Percentiles rank a stretch among this genome's conserved stretches.
Evolutionary conservation across 1,284 basidiomycete species (phyloP).

Genomic region (Austroboletus olivaceoglutinosus): DNA sequence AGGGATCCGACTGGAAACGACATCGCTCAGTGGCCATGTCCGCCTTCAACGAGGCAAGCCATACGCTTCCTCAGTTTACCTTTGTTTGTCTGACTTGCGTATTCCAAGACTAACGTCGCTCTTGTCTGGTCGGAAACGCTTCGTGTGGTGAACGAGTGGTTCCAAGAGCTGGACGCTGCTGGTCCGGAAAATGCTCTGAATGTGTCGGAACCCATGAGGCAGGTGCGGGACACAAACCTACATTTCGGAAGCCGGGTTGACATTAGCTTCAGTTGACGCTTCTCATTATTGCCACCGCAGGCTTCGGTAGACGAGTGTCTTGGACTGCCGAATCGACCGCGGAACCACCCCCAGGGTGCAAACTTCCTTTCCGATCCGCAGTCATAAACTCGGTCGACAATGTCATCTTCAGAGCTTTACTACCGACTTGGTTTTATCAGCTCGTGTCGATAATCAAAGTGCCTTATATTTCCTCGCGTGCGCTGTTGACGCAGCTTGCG

Average conservation of each 20-base stretch:
- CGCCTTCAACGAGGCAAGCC: conserved; percentile 29
- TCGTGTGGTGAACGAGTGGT: conserved; percentile 45
- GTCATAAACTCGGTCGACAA: conserved; percentile 30
- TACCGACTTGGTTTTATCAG: conserved; percentile 34
- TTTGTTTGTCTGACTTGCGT: background rate
- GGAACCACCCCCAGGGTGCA: conserved; percentile 32
- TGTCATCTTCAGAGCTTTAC: conserved; percentile 32
- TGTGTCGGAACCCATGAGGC: conserved; percentile 29
- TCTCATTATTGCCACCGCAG: conserved; percentile 41
- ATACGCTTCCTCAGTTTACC: background rate
- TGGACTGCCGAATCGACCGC: conserved; percentile 31
- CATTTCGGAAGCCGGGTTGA: background rate
- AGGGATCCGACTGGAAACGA: conserved; percentile 27
- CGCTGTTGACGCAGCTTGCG: conserved; percentile 25
- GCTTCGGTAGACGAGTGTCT: conserved; percentile 40
- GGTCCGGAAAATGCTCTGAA: conserved; percentile 28
- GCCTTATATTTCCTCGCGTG: conserved; percentile 35
- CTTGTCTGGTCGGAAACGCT: conserved; percentile 46
- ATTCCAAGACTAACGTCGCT: conserved; percentile 40
- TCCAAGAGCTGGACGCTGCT: conserved; percentile 35
- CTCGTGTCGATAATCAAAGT: conserved; percentile 32
- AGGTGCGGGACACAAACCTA: conserved; percentile 17
- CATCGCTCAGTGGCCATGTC: conserved; percentile 27
- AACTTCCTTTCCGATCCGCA: conserved; percentile 36
- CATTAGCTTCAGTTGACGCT: conserved; percentile 34